phyloP scores from a whole-genome alignment of 345 rosid species.

The Capsella bursapastoris region DNA sequence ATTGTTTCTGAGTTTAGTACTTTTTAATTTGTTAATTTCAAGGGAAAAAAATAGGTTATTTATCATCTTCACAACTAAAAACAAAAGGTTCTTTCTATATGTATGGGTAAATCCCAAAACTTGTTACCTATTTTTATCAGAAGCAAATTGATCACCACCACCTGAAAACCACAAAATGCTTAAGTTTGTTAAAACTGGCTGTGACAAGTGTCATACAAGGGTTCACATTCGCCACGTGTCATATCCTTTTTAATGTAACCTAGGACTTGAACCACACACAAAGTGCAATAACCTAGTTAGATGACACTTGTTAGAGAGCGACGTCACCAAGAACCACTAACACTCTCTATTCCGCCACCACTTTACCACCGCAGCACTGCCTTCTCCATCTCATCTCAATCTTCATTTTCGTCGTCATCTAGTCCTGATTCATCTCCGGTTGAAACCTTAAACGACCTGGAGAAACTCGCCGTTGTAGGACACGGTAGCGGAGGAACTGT shows the following conservation, averaged over 20 bases:
- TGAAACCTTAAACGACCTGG: constrained; percentile 50
- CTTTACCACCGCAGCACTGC: constrained; percentile 12
- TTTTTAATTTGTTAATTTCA: not conserved
- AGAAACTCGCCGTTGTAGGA: constrained; percentile 62
- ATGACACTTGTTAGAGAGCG: constrained; percentile 70
- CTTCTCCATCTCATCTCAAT: constrained; percentile 7
- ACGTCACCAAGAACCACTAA: constrained; percentile 62
- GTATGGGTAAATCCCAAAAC: constrained; percentile 19
- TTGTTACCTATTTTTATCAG: constrained; percentile 24
- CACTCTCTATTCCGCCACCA: constrained; percentile 54
- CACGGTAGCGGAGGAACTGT: constrained; percentile 64
- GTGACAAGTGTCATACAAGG: constrained; percentile 20
- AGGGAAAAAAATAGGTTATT: too few species aligned
- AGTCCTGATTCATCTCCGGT: constrained; percentile 50
- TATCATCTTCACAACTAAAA: constrained; percentile 11
- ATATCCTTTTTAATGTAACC: constrained; percentile 15
- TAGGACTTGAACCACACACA: constrained; percentile 26
- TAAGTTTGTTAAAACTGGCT: constrained; percentile 31
- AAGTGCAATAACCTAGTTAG: constrained; percentile 22
- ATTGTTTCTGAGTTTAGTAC: not conserved
- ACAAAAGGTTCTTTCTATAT: constrained; percentile 20
- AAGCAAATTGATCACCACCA: constrained; percentile 6
- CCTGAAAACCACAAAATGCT: constrained; percentile 34
- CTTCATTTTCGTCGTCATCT: constrained; percentile 19
- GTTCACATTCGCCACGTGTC: not conserved